Percentiles rank a stretch among this genome's conserved stretches.
Conservation (phyloP, 2,329 filamentous ascomycete genomes). For the Parasarocladium wereldwijsianum region DNA sequence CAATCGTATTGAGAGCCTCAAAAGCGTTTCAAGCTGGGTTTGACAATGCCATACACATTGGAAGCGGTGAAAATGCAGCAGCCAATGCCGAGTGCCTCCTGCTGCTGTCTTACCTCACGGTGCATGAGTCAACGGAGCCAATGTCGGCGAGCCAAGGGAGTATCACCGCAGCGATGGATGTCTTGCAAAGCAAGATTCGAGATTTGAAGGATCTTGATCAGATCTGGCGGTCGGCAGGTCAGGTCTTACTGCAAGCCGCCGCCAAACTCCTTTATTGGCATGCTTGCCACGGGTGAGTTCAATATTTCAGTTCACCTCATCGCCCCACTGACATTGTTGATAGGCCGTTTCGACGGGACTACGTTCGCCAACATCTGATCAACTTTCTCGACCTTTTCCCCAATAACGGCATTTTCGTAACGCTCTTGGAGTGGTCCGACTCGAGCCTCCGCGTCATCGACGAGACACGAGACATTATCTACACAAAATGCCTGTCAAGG, state of each 20-base stretch:
- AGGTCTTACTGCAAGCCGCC: constrained; percentile 55
- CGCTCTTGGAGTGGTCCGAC: constrained; percentile 60
- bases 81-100: constrained; percentile 48
- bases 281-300: constrained; percentile 37
- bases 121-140: constrained; percentile 24
- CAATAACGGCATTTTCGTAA: constrained; percentile 60
- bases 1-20: constrained; percentile 35
- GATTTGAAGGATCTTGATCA: constrained; percentile 19
- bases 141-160: constrained; percentile 35
- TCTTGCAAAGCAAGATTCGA: constrained; percentile 29
- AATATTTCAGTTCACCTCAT: background rate
- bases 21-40: constrained; percentile 37
- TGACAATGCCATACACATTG: too few relatives aligned
- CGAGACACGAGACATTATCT: constrained; percentile 54
- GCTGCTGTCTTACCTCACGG: constrained; percentile 52
- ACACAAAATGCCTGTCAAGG: constrained; percentile 30
- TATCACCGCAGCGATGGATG: constrained; percentile 32
- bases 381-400: constrained; percentile 53
- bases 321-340: constrained; percentile 8
- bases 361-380: constrained; percentile 47
- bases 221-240: constrained; percentile 14
- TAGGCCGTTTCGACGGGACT: constrained; percentile 51
- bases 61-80: too few relatives aligned
- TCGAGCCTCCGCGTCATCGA: constrained; percentile 59
- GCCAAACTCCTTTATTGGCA: constrained; percentile 54